These are phyloP conservation scores for Backusella luteola DNA, from an alignment of 192 early-diverging fungal genomes.

Conservation along the genomic window DNA sequence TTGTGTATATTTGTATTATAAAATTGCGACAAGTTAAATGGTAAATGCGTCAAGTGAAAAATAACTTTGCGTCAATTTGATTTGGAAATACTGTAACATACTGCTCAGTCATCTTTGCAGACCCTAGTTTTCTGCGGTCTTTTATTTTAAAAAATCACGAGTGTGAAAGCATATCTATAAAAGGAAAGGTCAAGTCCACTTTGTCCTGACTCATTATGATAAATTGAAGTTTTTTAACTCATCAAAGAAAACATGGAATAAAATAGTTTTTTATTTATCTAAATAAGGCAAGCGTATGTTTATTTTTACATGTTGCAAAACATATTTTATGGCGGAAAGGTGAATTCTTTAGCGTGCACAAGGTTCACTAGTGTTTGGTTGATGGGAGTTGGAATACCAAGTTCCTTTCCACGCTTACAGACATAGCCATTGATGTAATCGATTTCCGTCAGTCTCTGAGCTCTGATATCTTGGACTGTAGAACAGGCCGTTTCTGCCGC, in stretches of 20 bases:
- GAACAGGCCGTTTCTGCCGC: conserved; percentile 48
- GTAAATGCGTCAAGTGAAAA: too few relatives aligned
- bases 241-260: not conserved
- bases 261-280: not conserved
- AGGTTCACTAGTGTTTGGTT: conserved; percentile 31
- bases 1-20: too few relatives aligned
- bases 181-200: not conserved
- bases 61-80: too few relatives aligned
- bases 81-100: too few relatives aligned
- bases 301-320: not conserved
- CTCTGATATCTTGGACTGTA: conserved; percentile 51
- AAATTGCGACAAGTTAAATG: too few relatives aligned
- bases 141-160: not conserved
- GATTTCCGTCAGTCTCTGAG: conserved; percentile 48
- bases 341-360: conserved; percentile 23
- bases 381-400: conserved; percentile 32
- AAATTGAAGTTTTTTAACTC: not conserved
- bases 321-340: not conserved
- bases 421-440: conserved; percentile 65
- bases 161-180: not conserved
- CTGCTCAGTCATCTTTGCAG: not conserved
- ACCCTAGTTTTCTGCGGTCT: not conserved
- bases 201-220: not conserved
- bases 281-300: not conserved
- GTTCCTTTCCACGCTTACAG: conserved; percentile 43